These are phyloP conservation scores for Leishmania lainsoni DNA, from an alignment of 208 protist species.

Conservation along the genomic window DNA sequence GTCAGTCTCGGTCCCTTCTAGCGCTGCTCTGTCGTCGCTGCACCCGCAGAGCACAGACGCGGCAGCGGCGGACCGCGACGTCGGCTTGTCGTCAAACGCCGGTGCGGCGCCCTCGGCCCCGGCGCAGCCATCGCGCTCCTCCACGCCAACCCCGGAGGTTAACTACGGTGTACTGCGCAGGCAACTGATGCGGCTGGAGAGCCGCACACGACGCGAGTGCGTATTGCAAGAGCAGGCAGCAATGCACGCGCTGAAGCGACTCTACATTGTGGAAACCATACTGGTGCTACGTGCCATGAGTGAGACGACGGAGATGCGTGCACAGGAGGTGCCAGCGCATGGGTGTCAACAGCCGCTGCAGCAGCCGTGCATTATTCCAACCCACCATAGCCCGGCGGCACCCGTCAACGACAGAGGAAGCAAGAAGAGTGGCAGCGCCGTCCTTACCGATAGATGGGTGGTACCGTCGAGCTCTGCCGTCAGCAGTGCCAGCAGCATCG, in stretches of 20 bases:
- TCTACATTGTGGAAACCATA: constrained; percentile 24
- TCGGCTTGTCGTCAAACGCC: neutral
- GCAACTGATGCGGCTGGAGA: constrained; percentile 8
- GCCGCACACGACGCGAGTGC: neutral
- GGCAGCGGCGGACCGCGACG: neutral
- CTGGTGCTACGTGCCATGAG: constrained; percentile 11
- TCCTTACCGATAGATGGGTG: neutral
- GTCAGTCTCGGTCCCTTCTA: neutral
- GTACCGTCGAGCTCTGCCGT: neutral
- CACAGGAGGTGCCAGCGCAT: neutral
- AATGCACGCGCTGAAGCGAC: constrained; percentile 9
- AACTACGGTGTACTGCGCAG: neutral
- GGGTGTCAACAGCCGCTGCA: neutral
- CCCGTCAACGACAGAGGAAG: neutral
- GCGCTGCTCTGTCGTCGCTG: neutral
- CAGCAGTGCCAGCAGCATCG: neutral
- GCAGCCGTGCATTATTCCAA: neutral
- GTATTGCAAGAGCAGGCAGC: neutral
- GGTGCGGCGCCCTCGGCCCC: neutral
- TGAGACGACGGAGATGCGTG: constrained; percentile 1
- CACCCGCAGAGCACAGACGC: neutral
- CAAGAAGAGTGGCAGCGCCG: neutral
- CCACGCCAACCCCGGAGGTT: neutral
- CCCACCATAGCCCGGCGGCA: neutral
- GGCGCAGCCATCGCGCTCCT: neutral